phyloP scores from a whole-genome alignment of 2,329 filamentous ascomycete species.

The Monilinia polystroma region DNA sequence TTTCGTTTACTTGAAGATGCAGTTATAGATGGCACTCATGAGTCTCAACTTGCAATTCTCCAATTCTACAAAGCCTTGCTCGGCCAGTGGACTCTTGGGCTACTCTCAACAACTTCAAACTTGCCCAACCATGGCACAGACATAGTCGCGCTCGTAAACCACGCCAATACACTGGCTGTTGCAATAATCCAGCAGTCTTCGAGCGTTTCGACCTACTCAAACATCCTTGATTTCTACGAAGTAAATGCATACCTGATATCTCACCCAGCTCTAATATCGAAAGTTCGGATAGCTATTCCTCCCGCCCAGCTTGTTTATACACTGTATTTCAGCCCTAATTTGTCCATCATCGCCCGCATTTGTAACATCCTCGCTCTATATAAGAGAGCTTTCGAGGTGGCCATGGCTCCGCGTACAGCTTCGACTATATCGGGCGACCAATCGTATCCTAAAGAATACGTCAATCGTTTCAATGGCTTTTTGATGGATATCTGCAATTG shows the following conservation, averaged over 20 bases:
- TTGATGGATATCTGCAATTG: constrained; percentile 87
- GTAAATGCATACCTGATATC: constrained; percentile 57
- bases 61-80: constrained; percentile 67
- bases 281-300: constrained; percentile 67
- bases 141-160: constrained; percentile 47
- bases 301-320: constrained; percentile 67
- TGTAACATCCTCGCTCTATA: constrained; percentile 69
- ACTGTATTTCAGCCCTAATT: constrained; percentile 64
- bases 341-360: constrained; percentile 64
- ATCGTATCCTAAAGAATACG: constrained; percentile 57
- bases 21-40: constrained; percentile 49
- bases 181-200: constrained; percentile 56
- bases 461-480: constrained; percentile 75
- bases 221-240: constrained; percentile 70
- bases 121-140: constrained; percentile 27
- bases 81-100: constrained; percentile 53
- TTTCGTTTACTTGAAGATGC: constrained; percentile 53
- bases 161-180: constrained; percentile 56
- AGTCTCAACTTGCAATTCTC: constrained; percentile 60
- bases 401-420: constrained; percentile 48
- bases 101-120: constrained; percentile 44
- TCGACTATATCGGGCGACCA: constrained; percentile 31
- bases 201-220: constrained; percentile 49
- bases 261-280: constrained; percentile 49
- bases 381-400: constrained; percentile 70